Evolutionary conservation across 2,329 filamentous ascomycete species (phyloP).

Genomic region (Beauveria scarabaeidicola): DNA sequence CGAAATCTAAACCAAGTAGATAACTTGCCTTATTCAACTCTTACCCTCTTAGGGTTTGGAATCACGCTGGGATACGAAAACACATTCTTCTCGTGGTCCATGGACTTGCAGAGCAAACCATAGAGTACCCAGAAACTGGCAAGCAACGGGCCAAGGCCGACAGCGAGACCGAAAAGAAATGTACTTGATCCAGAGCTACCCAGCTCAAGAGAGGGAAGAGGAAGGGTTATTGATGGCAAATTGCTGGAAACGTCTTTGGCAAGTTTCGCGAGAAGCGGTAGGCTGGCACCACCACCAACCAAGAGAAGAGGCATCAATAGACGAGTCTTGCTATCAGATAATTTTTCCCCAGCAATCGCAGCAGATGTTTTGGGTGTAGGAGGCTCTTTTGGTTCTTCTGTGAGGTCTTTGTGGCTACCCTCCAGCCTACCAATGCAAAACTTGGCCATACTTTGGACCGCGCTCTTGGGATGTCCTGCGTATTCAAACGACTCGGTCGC

Average conservation of each 20-base stretch:
- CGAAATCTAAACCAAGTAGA: neutral
- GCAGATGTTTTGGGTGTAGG: neutral
- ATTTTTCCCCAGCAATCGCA: neutral
- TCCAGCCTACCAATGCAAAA: neutral
- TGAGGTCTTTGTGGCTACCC: neutral
- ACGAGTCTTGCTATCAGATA: neutral
- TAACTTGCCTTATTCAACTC: neutral
- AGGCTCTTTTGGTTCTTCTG: neutral
- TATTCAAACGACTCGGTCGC: neutral
- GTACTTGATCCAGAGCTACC: neutral
- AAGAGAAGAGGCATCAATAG: neutral
- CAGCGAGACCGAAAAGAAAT: neutral
- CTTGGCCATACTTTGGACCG: neutral
- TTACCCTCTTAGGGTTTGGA: neutral
- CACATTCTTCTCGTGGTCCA: slow-evolving; percentile 1
- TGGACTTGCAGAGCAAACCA: neutral
- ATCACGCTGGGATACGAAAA: slow-evolving; percentile 4
- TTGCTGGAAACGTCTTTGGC: neutral
- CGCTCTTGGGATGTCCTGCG: neutral
- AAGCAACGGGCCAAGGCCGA: neutral
- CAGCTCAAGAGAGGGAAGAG: neutral
- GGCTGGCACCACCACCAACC: neutral
- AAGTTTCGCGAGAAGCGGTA: neutral
- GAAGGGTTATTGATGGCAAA: neutral
- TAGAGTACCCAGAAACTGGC: neutral